Conservation (phyloP, 176 grass and related monocot genomes). For the Hyparrhenia diplandra region DNA sequence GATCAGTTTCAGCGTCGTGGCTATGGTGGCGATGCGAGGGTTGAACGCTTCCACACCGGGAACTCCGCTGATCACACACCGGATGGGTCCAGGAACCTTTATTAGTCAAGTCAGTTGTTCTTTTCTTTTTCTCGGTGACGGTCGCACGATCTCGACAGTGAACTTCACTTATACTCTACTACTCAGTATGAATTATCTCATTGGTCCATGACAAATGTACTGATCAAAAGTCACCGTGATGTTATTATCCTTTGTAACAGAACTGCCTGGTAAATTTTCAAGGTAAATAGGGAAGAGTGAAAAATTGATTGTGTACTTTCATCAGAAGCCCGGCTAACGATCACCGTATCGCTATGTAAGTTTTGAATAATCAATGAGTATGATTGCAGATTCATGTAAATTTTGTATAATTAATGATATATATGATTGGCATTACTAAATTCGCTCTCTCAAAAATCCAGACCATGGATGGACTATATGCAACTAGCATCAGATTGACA, state of each 20-base stretch:
- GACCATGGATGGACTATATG: too few relatives aligned
- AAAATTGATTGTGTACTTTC: too few relatives aligned
- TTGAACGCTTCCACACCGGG: slow-evolving; percentile 7
- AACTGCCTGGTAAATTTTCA: neutral
- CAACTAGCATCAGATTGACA: too few relatives aligned
- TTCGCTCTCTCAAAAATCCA: too few relatives aligned
- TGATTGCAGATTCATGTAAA: too few relatives aligned
- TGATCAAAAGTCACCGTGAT: neutral
- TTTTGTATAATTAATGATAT: too few relatives aligned
- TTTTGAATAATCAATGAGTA: too few relatives aligned
- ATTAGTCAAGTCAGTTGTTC: neutral
- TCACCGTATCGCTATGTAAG: too few relatives aligned
- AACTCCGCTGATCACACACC: neutral
- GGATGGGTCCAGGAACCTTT: neutral
- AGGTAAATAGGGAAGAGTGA: neutral
- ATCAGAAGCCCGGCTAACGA: too few relatives aligned
- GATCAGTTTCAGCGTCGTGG: too few relatives aligned
- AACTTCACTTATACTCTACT: neutral
- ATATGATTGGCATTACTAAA: too few relatives aligned
- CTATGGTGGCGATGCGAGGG: neutral
- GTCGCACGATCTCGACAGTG: neutral
- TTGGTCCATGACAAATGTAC: neutral
- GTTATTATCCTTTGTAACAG: neutral
- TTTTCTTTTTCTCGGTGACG: neutral
- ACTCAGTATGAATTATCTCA: neutral